Percentiles rank a stretch among this genome's conserved stretches.
Conservation (phyloP, 805 yeast species). For the Pichia membranifaciens region DNA sequence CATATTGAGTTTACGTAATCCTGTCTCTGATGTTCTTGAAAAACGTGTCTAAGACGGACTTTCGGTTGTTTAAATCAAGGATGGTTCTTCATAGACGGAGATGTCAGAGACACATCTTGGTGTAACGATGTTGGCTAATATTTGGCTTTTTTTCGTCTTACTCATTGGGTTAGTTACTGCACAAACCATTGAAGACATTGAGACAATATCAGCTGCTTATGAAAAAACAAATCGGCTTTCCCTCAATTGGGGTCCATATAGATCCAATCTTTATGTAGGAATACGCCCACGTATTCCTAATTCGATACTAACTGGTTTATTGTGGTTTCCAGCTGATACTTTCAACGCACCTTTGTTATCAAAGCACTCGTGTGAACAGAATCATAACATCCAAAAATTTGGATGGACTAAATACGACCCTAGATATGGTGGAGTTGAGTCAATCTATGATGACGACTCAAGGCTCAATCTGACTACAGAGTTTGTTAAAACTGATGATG, state of each 20-base stretch:
- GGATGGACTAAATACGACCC: slow-evolving; percentile 91
- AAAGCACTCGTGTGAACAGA: slow-evolving; percentile 73
- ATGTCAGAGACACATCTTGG: too few species aligned
- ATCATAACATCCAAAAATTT: slow-evolving; percentile 63
- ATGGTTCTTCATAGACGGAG: too few species aligned
- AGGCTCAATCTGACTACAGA: slow-evolving; percentile 60
- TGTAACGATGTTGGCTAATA: neutral
- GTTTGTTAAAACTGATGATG: slow-evolving; percentile 70
- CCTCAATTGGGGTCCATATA: slow-evolving; percentile 86
- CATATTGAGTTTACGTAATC: too few species aligned
- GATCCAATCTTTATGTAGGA: slow-evolving; percentile 83
- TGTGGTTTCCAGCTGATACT: slow-evolving; percentile 77
- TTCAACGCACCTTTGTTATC: slow-evolving; percentile 47
- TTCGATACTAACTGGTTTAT: slow-evolving; percentile 68
- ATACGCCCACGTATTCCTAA: slow-evolving; percentile 76
- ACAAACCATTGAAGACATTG: slow-evolving; percentile 9
- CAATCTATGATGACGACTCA: slow-evolving; percentile 60
- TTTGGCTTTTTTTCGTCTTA: slow-evolving; percentile 3
- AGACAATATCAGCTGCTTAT: slow-evolving; percentile 22
- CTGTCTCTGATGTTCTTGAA: too few species aligned
- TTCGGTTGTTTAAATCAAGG: too few species aligned
- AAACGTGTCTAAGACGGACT: too few species aligned
- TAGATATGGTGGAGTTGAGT: slow-evolving; percentile 77
- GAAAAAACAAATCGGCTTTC: slow-evolving; percentile 40
- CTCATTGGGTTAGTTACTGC: slow-evolving; percentile 5